Base-by-base conservation (phyloP, 73 alveolate species). In the Uronychia setigera region DNA sequence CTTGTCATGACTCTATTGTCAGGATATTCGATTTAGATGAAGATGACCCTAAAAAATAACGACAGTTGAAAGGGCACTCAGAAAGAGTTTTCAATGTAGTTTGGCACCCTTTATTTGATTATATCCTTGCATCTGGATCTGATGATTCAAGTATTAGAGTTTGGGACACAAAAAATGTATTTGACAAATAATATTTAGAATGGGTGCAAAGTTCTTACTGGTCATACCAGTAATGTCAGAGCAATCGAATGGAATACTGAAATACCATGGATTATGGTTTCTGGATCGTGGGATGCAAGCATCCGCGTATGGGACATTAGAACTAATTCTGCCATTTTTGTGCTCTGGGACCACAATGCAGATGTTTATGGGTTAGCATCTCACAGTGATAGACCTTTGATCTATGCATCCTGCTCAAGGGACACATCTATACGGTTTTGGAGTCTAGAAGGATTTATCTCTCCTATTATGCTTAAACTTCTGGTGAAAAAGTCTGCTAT, bases 211-310 rank as follows among this genome's bases (percentile, higher is more conserved):
- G 59, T 25, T 29, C 78, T 88, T 33, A 75, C 60, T 46, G 96
- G 95, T 14, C 98, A 95, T 85, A 90, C 95, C 0, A 90, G 87
- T 57, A 85, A 91, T 78, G 96, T 95, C 30, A 78, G 98, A 81
- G 87, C 92, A 80, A 79, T 95, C 30, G 86, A 83, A n/a, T 95
- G 98, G 98, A 89, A 93, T 59, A 81, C 87, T 81, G 96, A 92
- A 78, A 87, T 93, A 59, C 96, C 93, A 5, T 93, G 94, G 92
- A 80, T 92, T 0, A 86, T 92, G 87, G 81, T 91, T 0, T 87
- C 95, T 35, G 98, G 98, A 29, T 88, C 95, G 31, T 94, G 94
- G 92, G 98, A 94, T 82, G 85, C 94, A 58, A 57, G 81, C 25
- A 60, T 89, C 32, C 80, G 91, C 33, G 79, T 89, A 33, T 94